Conservation (phyloP, 306 rosid genomes). For the Oxytropis ochrocephala region DNA sequence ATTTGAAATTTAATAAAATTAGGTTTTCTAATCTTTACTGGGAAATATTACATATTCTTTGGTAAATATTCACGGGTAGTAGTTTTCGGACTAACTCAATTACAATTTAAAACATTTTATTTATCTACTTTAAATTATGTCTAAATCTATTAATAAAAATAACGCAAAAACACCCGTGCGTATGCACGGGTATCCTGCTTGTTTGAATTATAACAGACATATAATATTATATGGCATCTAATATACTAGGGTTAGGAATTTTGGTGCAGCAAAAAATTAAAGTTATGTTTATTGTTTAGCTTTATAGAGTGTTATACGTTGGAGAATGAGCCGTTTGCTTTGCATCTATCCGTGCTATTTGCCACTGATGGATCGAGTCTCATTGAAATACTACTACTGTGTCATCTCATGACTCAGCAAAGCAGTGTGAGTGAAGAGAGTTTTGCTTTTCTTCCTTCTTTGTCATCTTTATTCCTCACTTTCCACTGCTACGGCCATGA, state of each 20-base stretch:
- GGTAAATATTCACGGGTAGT: too few species aligned
- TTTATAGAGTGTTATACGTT: conserved; percentile 20
- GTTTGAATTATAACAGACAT: conserved; percentile 29
- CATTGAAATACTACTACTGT: conserved; percentile 19
- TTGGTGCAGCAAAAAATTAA: background rate
- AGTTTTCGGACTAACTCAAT: too few species aligned
- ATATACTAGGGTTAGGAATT: conserved; percentile 20
- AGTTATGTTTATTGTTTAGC: background rate
- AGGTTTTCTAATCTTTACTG: too few species aligned
- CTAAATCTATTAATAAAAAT: too few species aligned
- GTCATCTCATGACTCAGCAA: background rate
- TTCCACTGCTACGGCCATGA: conserved; percentile 31
- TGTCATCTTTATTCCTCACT: conserved; percentile 38
- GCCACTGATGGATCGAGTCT: conserved; percentile 31
- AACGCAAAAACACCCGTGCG: too few species aligned
- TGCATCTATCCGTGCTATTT: conserved; percentile 30
- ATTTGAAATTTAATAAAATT: too few species aligned
- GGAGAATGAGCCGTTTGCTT: conserved; percentile 44
- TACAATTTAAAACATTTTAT: too few species aligned
- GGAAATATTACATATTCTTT: too few species aligned
- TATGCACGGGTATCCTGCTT: too few species aligned
- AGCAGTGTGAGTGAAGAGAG: background rate
- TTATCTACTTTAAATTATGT: too few species aligned
- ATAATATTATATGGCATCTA: conserved; percentile 18
- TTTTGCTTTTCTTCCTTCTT: conserved; percentile 27